phyloP scores from a whole-genome alignment of 2,329 filamentous ascomycete species.

The Fusarium paranaense region DNA sequence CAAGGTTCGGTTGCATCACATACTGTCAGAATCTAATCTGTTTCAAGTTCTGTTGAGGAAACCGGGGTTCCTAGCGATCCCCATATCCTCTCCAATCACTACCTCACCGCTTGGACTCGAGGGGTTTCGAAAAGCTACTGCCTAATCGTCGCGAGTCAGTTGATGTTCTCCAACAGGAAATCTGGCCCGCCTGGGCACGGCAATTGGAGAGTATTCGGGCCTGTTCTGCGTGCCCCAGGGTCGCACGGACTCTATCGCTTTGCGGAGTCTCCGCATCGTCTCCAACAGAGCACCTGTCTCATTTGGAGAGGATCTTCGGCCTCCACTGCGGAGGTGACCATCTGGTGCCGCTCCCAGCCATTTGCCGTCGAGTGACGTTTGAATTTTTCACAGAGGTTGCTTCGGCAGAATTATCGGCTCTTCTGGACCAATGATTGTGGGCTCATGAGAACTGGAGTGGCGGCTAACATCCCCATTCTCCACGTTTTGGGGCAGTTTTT shows the following conservation, averaged over 20 bases:
- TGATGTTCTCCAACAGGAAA: not conserved
- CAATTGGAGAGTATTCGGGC: not conserved
- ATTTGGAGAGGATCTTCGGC: not conserved
- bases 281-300: constrained; percentile 20
- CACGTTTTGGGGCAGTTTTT: constrained; percentile 17
- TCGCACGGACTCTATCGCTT: constrained; percentile 15
- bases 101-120: not conserved
- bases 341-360: not conserved
- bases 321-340: constrained; percentile 18
- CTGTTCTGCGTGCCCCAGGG: not conserved
- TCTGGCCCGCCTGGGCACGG: not conserved
- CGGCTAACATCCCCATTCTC: constrained; percentile 21
- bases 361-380: constrained; percentile 16
- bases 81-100: not conserved
- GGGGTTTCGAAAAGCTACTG: not conserved
- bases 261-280: constrained; percentile 39
- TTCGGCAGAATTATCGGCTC: constrained; percentile 1
- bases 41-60: not conserved
- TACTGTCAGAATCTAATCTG: not conserved
- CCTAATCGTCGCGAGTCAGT: not conserved
- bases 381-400: constrained; percentile 18
- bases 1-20: not conserved
- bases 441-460: not conserved
- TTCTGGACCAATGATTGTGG: constrained; percentile 8
- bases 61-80: not conserved